Evolutionary conservation across 1,284 basidiomycete genomes (phyloP).

Genomic region (Irpex rosettiformis): DNA sequence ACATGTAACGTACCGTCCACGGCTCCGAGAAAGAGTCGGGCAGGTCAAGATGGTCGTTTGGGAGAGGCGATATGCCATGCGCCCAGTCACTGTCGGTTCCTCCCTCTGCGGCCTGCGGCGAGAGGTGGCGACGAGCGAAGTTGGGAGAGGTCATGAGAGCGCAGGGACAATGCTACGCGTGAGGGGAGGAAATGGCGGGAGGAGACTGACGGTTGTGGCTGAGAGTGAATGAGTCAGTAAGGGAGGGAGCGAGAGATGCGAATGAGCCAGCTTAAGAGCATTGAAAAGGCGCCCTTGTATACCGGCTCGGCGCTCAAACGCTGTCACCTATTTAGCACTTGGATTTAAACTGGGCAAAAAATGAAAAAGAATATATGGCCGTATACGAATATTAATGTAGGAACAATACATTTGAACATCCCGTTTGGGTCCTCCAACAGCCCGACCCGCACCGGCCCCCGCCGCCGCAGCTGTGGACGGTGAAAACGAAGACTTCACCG

Average conservation of each 20-base stretch:
- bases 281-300: no score
- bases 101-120: neutral
- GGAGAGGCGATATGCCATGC: constrained; percentile 1
- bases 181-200: no score
- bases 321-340: no score
- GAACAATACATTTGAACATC: neutral
- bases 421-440: neutral
- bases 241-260: no score
- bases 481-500: neutral
- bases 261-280: no score
- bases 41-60: neutral
- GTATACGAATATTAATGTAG: neutral
- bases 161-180: neutral
- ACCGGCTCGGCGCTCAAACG: no score
- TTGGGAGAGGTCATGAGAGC: neutral
- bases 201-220: no score
- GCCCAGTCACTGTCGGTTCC: neutral
- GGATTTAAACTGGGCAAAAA: no score
- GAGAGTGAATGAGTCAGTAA: no score
- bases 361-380: neutral
- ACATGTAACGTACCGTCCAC: neutral
- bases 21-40: no score
- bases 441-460: neutral
- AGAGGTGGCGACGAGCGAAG: neutral
- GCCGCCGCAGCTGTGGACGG: neutral